A percentile compares a stretch with the other conserved stretches of the same genome.
Evolutionary conservation across 805 yeast genomes (phyloP).

Genomic region (Tetrapisispora pingtungensis): DNA sequence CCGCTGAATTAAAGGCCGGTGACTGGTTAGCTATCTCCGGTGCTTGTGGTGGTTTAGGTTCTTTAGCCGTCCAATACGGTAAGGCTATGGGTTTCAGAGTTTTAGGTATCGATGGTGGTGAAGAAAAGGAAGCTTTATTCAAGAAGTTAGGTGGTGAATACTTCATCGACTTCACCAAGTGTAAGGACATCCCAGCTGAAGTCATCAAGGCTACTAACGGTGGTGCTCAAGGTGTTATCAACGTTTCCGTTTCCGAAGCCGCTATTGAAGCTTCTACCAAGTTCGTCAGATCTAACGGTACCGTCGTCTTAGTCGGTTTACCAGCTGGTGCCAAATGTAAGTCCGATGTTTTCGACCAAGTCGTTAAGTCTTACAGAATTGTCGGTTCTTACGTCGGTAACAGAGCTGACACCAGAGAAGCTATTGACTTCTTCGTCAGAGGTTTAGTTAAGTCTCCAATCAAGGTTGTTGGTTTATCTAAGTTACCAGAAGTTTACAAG

Average conservation of each 20-base stretch:
- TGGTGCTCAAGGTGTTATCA: conserved; percentile 63
- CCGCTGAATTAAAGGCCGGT: conserved; percentile 49
- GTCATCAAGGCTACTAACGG: conserved; percentile 42
- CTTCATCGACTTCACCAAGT: conserved; percentile 44
- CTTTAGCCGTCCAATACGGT: conserved; percentile 67
- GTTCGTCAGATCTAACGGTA: conserved; percentile 50
- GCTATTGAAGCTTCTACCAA: conserved; percentile 42
- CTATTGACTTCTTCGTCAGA: conserved; percentile 61
- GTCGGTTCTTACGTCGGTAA: conserved; percentile 44
- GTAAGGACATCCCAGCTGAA: conserved; percentile 42
- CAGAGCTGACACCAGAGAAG: conserved; percentile 49
- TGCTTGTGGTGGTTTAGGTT: conserved; percentile 77
- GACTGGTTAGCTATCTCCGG: conserved; percentile 70
- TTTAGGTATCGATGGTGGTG: conserved; percentile 67
- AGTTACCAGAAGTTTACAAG: conserved; percentile 56
- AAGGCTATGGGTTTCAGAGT: conserved; percentile 66
- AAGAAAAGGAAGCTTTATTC: conserved; percentile 46
- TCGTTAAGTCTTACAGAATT: conserved; percentile 38
- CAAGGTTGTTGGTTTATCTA: conserved; percentile 65
- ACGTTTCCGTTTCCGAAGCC: conserved; percentile 47
- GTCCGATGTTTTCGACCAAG: conserved; percentile 40
- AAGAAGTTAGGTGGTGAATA: conserved; percentile 53
- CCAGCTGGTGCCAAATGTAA: conserved; percentile 42
- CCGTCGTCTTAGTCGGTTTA: conserved; percentile 52
- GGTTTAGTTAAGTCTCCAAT: conserved; percentile 67